Evolutionary conservation across 495 filamentous ascomycete genomes (phyloP).

Genomic region (Neurospora cerealis): DNA sequence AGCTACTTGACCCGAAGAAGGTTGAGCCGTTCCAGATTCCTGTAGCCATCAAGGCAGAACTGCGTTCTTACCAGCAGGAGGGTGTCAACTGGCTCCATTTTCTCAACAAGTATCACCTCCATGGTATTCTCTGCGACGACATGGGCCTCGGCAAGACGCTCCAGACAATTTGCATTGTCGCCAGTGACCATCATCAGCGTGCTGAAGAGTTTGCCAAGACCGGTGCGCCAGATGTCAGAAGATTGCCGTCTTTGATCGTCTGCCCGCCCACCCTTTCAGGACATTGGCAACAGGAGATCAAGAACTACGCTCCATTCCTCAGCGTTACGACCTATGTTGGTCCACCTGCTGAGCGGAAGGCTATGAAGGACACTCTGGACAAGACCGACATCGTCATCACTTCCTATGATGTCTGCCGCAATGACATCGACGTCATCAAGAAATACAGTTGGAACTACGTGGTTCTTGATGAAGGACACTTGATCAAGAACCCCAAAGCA

Average conservation of each 20-base stretch:
- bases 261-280: slow-evolving; percentile 96
- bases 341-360: slow-evolving; percentile 65
- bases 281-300: slow-evolving; percentile 97
- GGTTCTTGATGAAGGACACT: slow-evolving; percentile 91
- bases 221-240: slow-evolving; percentile 60
- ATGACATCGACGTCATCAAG: slow-evolving; percentile 77
- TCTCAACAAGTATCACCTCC: slow-evolving; percentile 93
- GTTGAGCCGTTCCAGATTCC: slow-evolving; percentile 90
- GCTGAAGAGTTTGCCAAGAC: slow-evolving; percentile 82
- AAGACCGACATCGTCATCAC: slow-evolving; percentile 88
- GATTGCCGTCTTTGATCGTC: slow-evolving; percentile 83
- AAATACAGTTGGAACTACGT: slow-evolving; percentile 93
- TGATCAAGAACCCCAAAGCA: slow-evolving; percentile 96
- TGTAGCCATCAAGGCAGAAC: slow-evolving; percentile 90
- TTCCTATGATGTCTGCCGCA: slow-evolving; percentile 93
- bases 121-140: slow-evolving; percentile 97
- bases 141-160: slow-evolving; percentile 98
- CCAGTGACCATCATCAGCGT: slow-evolving; percentile 89
- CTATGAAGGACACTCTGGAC: slow-evolving; percentile 54
- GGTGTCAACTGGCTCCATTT: slow-evolving; percentile 99
- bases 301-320: slow-evolving; percentile 88
- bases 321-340: slow-evolving; percentile 83
- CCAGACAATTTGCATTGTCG: slow-evolving; percentile 95
- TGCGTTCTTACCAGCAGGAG: slow-evolving; percentile 95
- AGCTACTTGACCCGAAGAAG: slow-evolving; percentile 92